Base-by-base conservation (phyloP, 2,329 filamentous ascomycete species). In the Thelonectria discophora region DNA sequence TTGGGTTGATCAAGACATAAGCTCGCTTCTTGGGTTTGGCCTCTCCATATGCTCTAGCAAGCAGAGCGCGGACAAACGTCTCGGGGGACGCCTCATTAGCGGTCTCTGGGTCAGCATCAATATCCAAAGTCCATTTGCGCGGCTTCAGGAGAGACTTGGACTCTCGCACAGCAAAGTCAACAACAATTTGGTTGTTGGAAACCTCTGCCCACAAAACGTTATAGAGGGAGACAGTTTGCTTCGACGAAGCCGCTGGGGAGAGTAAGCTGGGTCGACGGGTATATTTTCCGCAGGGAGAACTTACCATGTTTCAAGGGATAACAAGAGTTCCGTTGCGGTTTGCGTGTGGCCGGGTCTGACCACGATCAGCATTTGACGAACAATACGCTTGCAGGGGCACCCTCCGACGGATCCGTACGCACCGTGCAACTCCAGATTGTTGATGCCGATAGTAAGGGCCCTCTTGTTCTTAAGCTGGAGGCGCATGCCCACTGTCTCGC, bases 1-100 rank as follows among this genome's bases (percentile, higher is more conserved):
- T 90, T 0, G 95, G 95, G 76, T 99, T 99, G 64, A 99, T 84
- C 45, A 98, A 81, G 12, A 98, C 88, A 75, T 95, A 97, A 65
- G 95, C 88, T 48, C 92, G 88, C 76, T 93, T 95, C 60, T 83
- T 84, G 55, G 84, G 84, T 71, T 90, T 87, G 2, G 90, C 85
- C 8, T 79, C 57, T 81, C 89, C 79, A 72, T 97, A 97, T 21
- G 94, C 88, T 48, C 84, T 83, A 37, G 87, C 80, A 18, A 97
- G 75, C 34, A 97, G 82, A 54, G 79, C 81, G 27, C 83, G 80
- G 39, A 88, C 79, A 88, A 92, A 97, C 9, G 83, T 79, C n/a
- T 83, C 77, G 46, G 80, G 78, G 43, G 82, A 74, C 53, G 82
- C 59, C 13, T 69, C 66, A 53, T 75, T 69, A 58, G 69, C 40